Conservation (phyloP, 495 filamentous ascomycete species). For the Aeminium ludgeri region DNA sequence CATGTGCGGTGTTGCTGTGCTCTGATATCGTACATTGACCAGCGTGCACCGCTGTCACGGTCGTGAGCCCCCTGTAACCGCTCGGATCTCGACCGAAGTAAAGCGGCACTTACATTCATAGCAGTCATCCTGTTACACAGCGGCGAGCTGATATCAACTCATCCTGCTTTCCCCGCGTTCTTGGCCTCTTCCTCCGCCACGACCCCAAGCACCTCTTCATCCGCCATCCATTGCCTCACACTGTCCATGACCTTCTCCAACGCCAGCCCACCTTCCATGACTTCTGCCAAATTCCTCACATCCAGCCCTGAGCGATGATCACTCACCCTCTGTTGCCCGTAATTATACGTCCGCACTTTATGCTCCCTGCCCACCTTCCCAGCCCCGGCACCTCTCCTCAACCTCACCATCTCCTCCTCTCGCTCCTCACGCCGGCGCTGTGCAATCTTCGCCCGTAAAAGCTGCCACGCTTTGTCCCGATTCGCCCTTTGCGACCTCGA, state of each 20-base stretch:
- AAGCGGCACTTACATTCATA: too few species aligned
- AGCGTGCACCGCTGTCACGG: too few species aligned
- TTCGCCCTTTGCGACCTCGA: constrained; percentile 80
- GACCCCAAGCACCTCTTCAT: constrained; percentile 58
- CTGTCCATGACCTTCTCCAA: constrained; percentile 68
- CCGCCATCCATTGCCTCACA: constrained; percentile 60
- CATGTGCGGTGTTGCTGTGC: too few species aligned
- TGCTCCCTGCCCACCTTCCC: constrained; percentile 71
- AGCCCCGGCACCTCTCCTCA: constrained; percentile 62
- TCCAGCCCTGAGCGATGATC: constrained; percentile 80
- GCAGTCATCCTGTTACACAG: too few species aligned
- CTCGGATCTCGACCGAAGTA: too few species aligned
- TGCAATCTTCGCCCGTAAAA: constrained; percentile 69
- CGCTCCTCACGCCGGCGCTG: constrained; percentile 64
- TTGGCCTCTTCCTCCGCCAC: constrained; percentile 30
- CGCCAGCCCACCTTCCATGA: constrained; percentile 38
- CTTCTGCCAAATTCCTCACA: constrained; percentile 63
- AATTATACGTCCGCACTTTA: constrained; percentile 94
- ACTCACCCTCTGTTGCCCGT: constrained; percentile 77
- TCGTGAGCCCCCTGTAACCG: too few species aligned
- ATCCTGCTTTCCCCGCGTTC: not conserved
- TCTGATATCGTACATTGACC: too few species aligned
- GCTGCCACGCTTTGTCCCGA: constrained; percentile 65
- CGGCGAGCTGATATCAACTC: too few species aligned
- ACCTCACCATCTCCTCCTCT: constrained; percentile 58